phyloP scores from a whole-genome alignment of 1,139 yeast genomes.

The Taiozyma sp. region DNA sequence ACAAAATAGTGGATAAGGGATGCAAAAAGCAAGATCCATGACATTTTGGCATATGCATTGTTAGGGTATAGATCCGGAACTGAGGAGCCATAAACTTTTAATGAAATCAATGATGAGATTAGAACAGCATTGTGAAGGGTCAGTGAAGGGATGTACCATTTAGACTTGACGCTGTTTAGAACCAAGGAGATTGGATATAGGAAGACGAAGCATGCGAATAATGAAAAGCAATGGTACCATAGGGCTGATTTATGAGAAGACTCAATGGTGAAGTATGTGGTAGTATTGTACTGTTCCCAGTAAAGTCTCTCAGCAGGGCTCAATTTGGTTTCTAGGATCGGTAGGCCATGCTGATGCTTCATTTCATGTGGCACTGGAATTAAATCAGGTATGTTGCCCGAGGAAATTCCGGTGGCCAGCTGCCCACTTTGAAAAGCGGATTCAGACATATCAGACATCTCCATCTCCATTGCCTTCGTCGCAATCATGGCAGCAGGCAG shows the following conservation, averaged over 20 bases:
- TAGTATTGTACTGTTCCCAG: constrained; percentile 82
- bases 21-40: constrained; percentile 52
- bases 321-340: constrained; percentile 65
- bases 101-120: constrained; percentile 49
- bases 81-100: constrained; percentile 54
- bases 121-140: constrained; percentile 44
- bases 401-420: not conserved
- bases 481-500: not conserved
- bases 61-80: constrained; percentile 71
- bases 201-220: constrained; percentile 44
- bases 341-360: constrained; percentile 64
- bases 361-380: constrained; percentile 42
- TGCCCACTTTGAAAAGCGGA: constrained; percentile 1
- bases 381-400: constrained; percentile 10
- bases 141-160: constrained; percentile 55
- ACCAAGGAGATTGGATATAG: constrained; percentile 71
- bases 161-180: constrained; percentile 53
- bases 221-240: constrained; percentile 48
- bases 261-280: constrained; percentile 65
- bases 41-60: constrained; percentile 67
- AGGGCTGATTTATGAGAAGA: constrained; percentile 48
- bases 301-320: constrained; percentile 68
- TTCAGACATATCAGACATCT: constrained; percentile 19
- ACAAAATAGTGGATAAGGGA: constrained; percentile 49
- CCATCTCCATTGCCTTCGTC: constrained; percentile 3